Evolutionary conservation across 768 basidiomycete genomes (phyloP).

Genomic region (Crassisporium funariophilum): DNA sequence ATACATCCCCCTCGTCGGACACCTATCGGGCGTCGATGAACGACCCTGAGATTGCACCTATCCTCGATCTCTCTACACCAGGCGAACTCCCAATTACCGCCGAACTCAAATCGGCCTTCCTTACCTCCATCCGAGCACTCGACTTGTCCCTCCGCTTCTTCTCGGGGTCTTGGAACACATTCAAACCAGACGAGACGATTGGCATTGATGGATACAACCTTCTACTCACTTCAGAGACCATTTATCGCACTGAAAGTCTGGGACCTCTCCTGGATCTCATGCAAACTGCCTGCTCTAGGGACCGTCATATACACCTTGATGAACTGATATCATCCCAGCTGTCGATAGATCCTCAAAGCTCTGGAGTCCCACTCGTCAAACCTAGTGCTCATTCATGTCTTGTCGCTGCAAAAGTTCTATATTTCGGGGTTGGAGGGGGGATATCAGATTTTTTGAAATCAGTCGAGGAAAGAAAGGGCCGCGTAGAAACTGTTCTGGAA

Average conservation of each 20-base stretch:
- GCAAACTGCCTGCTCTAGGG: constrained; percentile 35
- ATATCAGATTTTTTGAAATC: constrained; percentile 69
- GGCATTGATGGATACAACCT: constrained; percentile 57
- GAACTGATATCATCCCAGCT: constrained; percentile 8
- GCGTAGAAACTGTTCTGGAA: constrained; percentile 66
- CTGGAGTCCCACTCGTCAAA: background rate
- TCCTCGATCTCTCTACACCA: constrained; percentile 34
- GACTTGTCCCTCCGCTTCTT: constrained; percentile 73
- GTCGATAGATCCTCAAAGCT: background rate
- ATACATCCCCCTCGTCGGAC: constrained; percentile 60
- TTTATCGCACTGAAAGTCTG: constrained; percentile 74
- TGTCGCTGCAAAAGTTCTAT: constrained; percentile 89
- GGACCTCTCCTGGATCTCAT: constrained; percentile 59
- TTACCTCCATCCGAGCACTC: constrained; percentile 51
- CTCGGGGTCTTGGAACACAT: constrained; percentile 77
- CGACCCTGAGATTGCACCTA: constrained; percentile 30
- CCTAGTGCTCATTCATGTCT: constrained; percentile 51
- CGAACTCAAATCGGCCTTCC: constrained; percentile 66
- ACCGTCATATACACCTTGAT: constrained; percentile 1
- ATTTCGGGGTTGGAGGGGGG: constrained; percentile 95
- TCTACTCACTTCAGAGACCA: constrained; percentile 90
- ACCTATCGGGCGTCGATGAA: constrained; percentile 40
- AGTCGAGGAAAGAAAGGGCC: constrained; percentile 38
- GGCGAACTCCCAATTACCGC: constrained; percentile 71
- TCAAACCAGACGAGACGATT: constrained; percentile 35